Percentiles rank a stretch among this genome's conserved stretches.
These are phyloP conservation scores for Silene conica DNA, from an alignment of 148 eudicot genomes.

Conservation along the genomic window DNA sequence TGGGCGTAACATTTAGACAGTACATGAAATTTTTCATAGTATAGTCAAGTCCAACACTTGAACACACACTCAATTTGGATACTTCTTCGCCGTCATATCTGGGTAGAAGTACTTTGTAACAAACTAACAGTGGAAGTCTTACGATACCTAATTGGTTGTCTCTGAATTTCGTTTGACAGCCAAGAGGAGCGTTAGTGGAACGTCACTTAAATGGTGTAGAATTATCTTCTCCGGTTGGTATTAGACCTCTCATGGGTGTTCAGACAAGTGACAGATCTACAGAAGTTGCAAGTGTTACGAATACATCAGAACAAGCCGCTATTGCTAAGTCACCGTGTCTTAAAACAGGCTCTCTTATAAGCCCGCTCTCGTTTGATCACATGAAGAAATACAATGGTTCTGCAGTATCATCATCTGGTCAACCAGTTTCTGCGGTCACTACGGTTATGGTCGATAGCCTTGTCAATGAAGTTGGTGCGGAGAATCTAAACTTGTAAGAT, in stretches of 20 bases:
- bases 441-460: constrained; percentile 36
- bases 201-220: constrained; percentile 34
- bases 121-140: neutral
- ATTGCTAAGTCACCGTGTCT: constrained; percentile 30
- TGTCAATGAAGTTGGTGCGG: constrained; percentile 44
- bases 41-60: too few species aligned
- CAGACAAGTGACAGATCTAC: constrained; percentile 25
- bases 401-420: constrained; percentile 30
- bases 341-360: constrained; percentile 31
- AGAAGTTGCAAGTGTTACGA: constrained; percentile 37
- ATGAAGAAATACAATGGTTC: constrained; percentile 39
- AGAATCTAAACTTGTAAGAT: constrained; percentile 67
- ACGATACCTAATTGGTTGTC: constrained; percentile 7
- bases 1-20: too few species aligned
- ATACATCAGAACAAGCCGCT: constrained; percentile 19
- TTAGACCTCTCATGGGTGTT: constrained; percentile 25
- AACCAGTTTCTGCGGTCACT: constrained; percentile 33
- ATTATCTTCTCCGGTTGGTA: constrained; percentile 46
- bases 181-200: constrained; percentile 55
- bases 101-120: neutral
- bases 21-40: too few species aligned
- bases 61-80: too few species aligned
- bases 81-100: neutral
- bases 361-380: constrained; percentile 35
- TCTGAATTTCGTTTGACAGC: constrained; percentile 32